Percentiles rank a stretch among this genome's conserved stretches.
These are phyloP conservation scores for Yamadazyma insecticola DNA, from an alignment of 805 yeast species.

Conservation along the genomic window DNA sequence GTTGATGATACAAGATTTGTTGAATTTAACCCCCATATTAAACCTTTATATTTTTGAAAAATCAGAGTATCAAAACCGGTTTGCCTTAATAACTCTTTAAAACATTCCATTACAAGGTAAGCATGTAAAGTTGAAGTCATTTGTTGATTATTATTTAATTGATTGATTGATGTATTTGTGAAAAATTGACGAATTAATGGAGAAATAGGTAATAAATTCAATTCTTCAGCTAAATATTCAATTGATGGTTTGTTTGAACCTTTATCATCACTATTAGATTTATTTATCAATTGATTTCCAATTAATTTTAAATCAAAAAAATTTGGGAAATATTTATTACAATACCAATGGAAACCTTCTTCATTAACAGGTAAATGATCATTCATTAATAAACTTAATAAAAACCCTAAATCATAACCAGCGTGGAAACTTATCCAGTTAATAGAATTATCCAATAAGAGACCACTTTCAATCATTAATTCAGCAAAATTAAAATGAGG, in stretches of 20 bases:
- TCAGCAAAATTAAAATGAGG: slow-evolving; percentile 79
- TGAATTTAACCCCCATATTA: slow-evolving; percentile 47
- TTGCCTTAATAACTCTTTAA: slow-evolving; percentile 47
- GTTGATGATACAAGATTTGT: slow-evolving; percentile 5
- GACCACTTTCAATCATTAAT: slow-evolving; percentile 77
- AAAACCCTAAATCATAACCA: slow-evolving; percentile 92
- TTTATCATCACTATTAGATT: slow-evolving; percentile 9
- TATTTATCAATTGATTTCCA: slow-evolving; percentile 32
- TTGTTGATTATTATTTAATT: slow-evolving; percentile 21
- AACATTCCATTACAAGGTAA: slow-evolving; percentile 59
- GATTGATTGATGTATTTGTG: slow-evolving; percentile 19
- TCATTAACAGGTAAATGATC: slow-evolving; percentile 75
- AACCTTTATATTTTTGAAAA: slow-evolving; percentile 40
- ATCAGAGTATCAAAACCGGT: slow-evolving; percentile 16
- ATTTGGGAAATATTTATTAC: slow-evolving; percentile 70
- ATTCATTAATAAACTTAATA: slow-evolving; percentile 72
- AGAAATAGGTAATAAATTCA: slow-evolving; percentile 57
- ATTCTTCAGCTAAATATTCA: slow-evolving; percentile 65
- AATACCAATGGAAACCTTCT: slow-evolving; percentile 69
- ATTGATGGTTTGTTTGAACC: slow-evolving; percentile 41
- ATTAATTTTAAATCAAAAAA: slow-evolving; percentile 73
- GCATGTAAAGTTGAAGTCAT: slow-evolving; percentile 56
- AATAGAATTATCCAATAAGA: slow-evolving; percentile 64
- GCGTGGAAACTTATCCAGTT: slow-evolving; percentile 91
- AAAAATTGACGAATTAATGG: slow-evolving; percentile 41